Percentiles rank a stretch among this genome's conserved stretches.
Evolutionary conservation across 495 filamentous ascomycete genomes (phyloP).

Genomic region (Podospora fimiseda): DNA sequence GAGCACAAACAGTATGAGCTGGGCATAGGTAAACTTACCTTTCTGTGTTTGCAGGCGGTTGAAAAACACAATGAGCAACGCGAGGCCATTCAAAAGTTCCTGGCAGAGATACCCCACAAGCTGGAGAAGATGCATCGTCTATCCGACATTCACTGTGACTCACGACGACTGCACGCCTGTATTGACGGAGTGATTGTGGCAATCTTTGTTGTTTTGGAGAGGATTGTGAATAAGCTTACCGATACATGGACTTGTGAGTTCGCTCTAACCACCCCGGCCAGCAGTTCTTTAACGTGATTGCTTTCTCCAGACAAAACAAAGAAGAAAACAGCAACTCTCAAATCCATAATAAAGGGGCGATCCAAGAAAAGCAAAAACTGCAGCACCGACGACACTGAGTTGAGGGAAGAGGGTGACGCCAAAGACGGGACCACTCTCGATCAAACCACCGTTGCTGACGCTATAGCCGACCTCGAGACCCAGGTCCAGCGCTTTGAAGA

Average conservation of each 20-base stretch:
- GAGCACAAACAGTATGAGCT: neutral
- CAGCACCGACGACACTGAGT: neutral
- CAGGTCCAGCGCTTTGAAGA: slow-evolving; percentile 8
- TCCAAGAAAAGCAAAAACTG: neutral
- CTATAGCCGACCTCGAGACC: slow-evolving; percentile 3
- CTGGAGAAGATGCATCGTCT: slow-evolving; percentile 9
- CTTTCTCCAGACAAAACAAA: neutral
- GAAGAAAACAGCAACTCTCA: neutral
- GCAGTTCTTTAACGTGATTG: too few species aligned
- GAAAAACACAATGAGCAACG: slow-evolving; percentile 11
- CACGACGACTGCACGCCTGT: neutral
- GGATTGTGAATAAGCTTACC: slow-evolving; percentile 14
- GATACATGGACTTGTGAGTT: slow-evolving; percentile 3
- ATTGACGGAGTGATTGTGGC: slow-evolving; percentile 11
- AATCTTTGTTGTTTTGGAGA: slow-evolving; percentile 13
- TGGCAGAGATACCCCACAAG: slow-evolving; percentile 12
- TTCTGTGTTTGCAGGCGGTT: slow-evolving; percentile 4
- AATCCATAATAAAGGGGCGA: neutral
- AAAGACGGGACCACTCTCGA: neutral
- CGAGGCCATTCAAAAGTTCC: slow-evolving; percentile 4
- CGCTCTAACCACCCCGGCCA: neutral
- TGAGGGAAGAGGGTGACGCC: neutral
- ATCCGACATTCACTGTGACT: slow-evolving; percentile 3
- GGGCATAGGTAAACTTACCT: too few species aligned
- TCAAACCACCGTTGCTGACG: neutral